phyloP scores from a whole-genome alignment of 306 rosid genomes.

The Hippophae rhamnoides region DNA sequence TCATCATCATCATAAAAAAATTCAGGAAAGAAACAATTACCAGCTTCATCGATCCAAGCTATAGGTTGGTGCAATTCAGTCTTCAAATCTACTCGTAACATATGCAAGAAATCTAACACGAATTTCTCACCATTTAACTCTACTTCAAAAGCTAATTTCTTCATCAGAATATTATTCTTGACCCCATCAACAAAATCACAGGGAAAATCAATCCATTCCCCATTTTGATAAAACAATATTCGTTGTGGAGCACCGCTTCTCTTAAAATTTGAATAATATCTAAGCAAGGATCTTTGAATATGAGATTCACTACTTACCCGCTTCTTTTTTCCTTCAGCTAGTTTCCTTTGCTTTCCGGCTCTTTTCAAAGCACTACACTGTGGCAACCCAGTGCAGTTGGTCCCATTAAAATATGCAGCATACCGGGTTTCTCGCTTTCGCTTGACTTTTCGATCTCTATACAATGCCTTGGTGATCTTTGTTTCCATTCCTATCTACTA shows the following conservation, averaged over 20 bases:
- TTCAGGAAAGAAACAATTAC: conserved; percentile 82
- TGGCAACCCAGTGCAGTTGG: conserved; percentile 18
- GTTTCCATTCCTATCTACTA: conserved; percentile 52
- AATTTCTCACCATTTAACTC: conserved; percentile 43
- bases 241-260: conserved; percentile 67
- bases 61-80: conserved; percentile 57
- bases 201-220: conserved; percentile 67
- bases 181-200: conserved; percentile 48
- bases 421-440: conserved; percentile 38
- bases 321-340: conserved; percentile 25
- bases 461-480: conserved; percentile 54
- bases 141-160: conserved; percentile 57
- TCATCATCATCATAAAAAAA: conserved; percentile 28
- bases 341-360: conserved; percentile 41
- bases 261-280: conserved; percentile 47
- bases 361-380: conserved; percentile 21
- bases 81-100: conserved; percentile 61
- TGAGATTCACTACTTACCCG: conserved; percentile 22
- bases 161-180: conserved; percentile 43
- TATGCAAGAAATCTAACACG: conserved; percentile 73
- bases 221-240: conserved; percentile 58
- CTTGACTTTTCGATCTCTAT: conserved; percentile 36
- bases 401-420: conserved; percentile 33
- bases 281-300: conserved; percentile 27
- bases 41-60: conserved; percentile 88